phyloP scores from a whole-genome alignment of 1,139 yeast species.

The Magnusiomyces suaveolens region DNA sequence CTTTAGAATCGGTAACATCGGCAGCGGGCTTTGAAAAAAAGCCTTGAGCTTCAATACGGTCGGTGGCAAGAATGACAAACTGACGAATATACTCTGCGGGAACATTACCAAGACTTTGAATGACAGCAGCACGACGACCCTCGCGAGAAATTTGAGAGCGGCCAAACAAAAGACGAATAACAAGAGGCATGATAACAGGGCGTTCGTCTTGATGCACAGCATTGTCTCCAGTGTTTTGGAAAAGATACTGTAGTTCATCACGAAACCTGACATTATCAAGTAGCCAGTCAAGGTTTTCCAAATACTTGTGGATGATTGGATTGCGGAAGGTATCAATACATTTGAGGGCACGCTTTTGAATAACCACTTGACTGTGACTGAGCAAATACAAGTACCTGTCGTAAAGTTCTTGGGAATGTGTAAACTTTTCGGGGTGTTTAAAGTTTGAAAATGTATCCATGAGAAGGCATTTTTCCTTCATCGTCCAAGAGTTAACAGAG shows the following conservation, averaged over 20 bases:
- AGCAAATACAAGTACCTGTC: conserved; percentile 47
- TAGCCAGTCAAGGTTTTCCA: conserved; percentile 62
- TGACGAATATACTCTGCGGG: conserved; percentile 44
- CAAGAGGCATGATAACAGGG: conserved; percentile 53
- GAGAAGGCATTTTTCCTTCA: conserved; percentile 52
- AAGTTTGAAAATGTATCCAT: conserved; percentile 57
- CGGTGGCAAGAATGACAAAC: conserved; percentile 56
- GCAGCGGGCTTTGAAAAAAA: conserved; percentile 26
- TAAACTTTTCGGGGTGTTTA: conserved; percentile 49
- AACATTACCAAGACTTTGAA: conserved; percentile 59
- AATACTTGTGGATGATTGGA: conserved; percentile 52
- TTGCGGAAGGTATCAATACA: conserved; percentile 62
- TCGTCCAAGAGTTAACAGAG: conserved; percentile 39
- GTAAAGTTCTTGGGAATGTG: conserved; percentile 45
- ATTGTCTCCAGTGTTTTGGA: conserved; percentile 40
- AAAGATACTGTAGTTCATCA: conserved; percentile 67
- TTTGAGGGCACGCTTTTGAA: conserved; percentile 65
- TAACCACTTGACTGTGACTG: conserved; percentile 50
- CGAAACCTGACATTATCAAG: conserved; percentile 76
- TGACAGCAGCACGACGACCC: conserved; percentile 67
- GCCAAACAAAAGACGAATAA: conserved; percentile 76
- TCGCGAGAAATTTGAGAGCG: conserved; percentile 60
- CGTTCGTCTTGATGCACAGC: conserved; percentile 55
- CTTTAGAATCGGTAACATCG: conserved; percentile 7
- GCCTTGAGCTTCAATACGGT: conserved; percentile 40